A percentile compares a stretch with the other conserved stretches of the same genome.
These are phyloP conservation scores for Croton setiger DNA, from an alignment of 441 rosid species.

Conservation along the genomic window DNA sequence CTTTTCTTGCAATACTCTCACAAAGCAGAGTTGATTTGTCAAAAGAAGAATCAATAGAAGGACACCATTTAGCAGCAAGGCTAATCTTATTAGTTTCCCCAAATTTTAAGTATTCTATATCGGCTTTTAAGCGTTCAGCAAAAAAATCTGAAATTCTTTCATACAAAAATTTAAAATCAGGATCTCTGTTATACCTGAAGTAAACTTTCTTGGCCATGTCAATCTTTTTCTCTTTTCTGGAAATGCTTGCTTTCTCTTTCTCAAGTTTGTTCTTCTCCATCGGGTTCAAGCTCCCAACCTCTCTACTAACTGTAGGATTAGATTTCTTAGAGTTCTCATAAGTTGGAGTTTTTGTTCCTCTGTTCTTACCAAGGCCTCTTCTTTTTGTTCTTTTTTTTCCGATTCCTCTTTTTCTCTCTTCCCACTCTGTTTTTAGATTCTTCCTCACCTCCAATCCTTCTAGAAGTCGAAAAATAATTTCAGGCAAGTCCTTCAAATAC, in stretches of 20 bases:
- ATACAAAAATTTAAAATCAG: slow-evolving; percentile 22
- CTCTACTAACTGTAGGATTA: no score
- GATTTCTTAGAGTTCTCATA: no score
- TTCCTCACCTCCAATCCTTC: slow-evolving; percentile 24
- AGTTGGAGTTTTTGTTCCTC: background rate
- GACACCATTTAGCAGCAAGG: slow-evolving; percentile 35
- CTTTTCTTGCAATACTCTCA: slow-evolving; percentile 27
- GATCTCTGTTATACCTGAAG: slow-evolving; percentile 17
- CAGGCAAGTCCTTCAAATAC: slow-evolving; percentile 25
- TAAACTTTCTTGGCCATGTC: slow-evolving; percentile 22
- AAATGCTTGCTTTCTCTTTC: slow-evolving; percentile 21
- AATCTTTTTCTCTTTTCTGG: slow-evolving; percentile 14
- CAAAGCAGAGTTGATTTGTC: slow-evolving; percentile 20
- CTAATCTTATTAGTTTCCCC: slow-evolving; percentile 6
- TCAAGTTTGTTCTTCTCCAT: no score
- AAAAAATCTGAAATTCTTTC: slow-evolving; percentile 26
- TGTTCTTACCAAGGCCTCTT: no score
- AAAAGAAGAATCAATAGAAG: slow-evolving; percentile 25
- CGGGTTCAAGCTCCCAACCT: no score
- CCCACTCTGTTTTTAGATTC: slow-evolving; percentile 19
- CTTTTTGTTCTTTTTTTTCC: no score
- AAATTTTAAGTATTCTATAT: slow-evolving; percentile 18
- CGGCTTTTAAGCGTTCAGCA: slow-evolving; percentile 18
- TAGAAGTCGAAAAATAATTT: slow-evolving; percentile 24
- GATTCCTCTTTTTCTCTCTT: background rate